Base-by-base conservation (phyloP, 2,329 filamentous ascomycete species). In the Domatiomyces globalis region DNA sequence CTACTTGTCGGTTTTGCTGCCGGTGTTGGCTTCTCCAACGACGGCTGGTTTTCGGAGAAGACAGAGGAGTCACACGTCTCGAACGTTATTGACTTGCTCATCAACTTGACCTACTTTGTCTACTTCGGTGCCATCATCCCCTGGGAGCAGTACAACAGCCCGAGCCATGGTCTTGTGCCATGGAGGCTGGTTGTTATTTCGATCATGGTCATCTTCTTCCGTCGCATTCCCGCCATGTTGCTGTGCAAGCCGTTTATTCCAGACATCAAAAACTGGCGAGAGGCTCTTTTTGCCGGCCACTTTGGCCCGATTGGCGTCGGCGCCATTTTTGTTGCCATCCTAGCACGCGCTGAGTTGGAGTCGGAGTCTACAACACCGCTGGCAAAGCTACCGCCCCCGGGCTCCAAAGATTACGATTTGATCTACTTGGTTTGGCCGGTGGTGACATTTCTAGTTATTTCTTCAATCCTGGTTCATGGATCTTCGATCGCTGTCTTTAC, bases 401-500 rank as follows among this genome's bases (percentile, higher is more conserved):
- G 74, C 1, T 74, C 77, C 0, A 69, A 84, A 51, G 75, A 83
- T 59, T 84, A 83, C 58, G 77, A 80, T 29, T 74, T 95, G 29
- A 81, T 96, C 49, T 78, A 85, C 50, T 71, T 95, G 25, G 94
- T 98, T 46, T 98, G 92, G 92, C 92, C 92, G 0, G 89, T 98
- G 53, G 87, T 86, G 0, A 87, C 87, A 0, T 98, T 98, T 68
- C 73, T 98, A 62, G 90, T 98, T 54, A 86, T 98, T 49, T 78
- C 85, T 2, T 98, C 92, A 10, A 98, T 98, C 61, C 70, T 96
- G 39, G 87, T 98, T 1, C 92, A 98, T 63, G 92, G 92, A 19
- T 96, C 92, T n/a, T 96, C 92, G 0, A 85, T 98, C 60, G 92
- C 92, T 4, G 92, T 98, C 7, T 98, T 98, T 62, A 96, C 92